A percentile compares a stretch with the other conserved stretches of the same genome.
Conservation (phyloP, 345 rosid species). For the Trapa bicornis region DNA sequence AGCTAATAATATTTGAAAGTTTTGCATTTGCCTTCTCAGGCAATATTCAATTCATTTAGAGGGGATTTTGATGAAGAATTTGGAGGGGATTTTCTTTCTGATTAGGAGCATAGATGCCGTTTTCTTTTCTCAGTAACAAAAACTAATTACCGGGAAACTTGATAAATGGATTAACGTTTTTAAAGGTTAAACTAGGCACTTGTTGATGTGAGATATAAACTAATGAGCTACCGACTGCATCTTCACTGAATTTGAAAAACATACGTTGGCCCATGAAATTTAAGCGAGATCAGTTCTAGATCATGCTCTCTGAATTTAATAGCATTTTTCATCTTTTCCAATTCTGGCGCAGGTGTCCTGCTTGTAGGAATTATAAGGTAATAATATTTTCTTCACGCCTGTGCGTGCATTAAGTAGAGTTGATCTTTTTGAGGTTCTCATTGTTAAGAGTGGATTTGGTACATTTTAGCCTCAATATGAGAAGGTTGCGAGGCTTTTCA, state of each 20-base stretch:
- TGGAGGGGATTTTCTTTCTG: no score
- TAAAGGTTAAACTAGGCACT: background rate
- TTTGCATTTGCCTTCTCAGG: background rate
- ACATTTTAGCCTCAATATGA: conserved; percentile 80
- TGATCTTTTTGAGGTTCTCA: conserved; percentile 3
- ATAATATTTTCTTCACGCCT: conserved; percentile 6
- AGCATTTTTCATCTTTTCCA: background rate
- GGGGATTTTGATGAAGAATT: background rate
- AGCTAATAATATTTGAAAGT: background rate
- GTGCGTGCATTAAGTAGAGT: conserved; percentile 6
- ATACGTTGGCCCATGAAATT: background rate
- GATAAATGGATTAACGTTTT: background rate
- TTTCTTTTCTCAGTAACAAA: no score
- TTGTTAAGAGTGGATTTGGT: background rate
- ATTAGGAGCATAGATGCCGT: no score
- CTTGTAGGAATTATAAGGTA: conserved; percentile 99
- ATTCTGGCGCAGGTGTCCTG: conserved; percentile 78
- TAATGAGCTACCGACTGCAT: background rate
- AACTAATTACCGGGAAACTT: background rate
- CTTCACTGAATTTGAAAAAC: background rate
- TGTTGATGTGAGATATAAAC: background rate
- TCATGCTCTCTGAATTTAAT: background rate
- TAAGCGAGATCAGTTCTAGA: no score
- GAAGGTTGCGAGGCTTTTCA: conserved; percentile 88
- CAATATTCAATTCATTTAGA: background rate